These are phyloP conservation scores for Trametopsis cervina DNA, from an alignment of 768 basidiomycete genomes.

Conservation along the genomic window DNA sequence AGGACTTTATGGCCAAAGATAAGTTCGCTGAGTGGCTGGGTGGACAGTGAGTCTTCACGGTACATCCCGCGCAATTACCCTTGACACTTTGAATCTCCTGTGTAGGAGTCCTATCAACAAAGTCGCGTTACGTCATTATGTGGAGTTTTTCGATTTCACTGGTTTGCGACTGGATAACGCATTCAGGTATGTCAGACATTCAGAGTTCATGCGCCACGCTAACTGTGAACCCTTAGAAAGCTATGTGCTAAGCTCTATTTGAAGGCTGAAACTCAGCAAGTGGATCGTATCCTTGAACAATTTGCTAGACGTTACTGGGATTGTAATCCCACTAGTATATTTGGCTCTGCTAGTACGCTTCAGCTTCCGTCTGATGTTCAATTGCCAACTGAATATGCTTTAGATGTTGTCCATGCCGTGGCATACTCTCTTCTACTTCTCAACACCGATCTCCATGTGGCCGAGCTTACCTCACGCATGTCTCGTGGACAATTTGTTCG, in stretches of 20 bases:
- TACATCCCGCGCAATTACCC: background rate
- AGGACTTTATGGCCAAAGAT: slow-evolving; percentile 74
- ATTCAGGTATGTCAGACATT: slow-evolving; percentile 55
- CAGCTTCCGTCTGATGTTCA: slow-evolving; percentile 4
- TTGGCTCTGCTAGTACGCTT: slow-evolving; percentile 73
- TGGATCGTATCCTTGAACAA: slow-evolving; percentile 91
- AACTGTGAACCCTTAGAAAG: slow-evolving; percentile 42
- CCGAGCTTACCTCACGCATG: slow-evolving; percentile 85
- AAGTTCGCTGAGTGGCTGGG: slow-evolving; percentile 98
- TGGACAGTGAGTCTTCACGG: slow-evolving; percentile 61
- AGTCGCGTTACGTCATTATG: slow-evolving; percentile 68
- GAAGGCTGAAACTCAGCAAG: slow-evolving; percentile 95
- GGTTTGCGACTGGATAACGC: slow-evolving; percentile 79
- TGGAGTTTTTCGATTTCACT: slow-evolving; percentile 85
- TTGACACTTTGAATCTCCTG: background rate
- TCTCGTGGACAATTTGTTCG: slow-evolving; percentile 86
- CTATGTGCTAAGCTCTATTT: slow-evolving; percentile 89
- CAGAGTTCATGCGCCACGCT: slow-evolving; percentile 2
- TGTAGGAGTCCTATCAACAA: slow-evolving; percentile 71
- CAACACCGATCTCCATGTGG: slow-evolving; percentile 97
- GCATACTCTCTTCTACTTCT: slow-evolving; percentile 88
- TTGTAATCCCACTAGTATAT: slow-evolving; percentile 77
- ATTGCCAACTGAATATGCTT: too few species aligned
- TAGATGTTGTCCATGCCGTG: slow-evolving; percentile 92
- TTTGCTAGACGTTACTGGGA: slow-evolving; percentile 91